phyloP scores from a whole-genome alignment of 306 rosid genomes.

The Cicer arietinum region DNA sequence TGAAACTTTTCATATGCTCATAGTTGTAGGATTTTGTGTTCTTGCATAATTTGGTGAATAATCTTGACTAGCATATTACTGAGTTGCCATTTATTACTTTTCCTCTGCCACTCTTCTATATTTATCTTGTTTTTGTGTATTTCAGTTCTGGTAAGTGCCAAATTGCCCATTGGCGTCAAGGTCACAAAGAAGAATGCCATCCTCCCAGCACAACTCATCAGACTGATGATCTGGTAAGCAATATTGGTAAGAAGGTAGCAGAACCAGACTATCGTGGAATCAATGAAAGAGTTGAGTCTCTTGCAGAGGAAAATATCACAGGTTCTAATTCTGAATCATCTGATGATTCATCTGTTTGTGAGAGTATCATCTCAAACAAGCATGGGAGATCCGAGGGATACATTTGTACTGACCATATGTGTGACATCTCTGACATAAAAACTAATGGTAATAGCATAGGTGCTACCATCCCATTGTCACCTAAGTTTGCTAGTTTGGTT shows the following conservation, averaged over 20 bases:
- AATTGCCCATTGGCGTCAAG: conserved; percentile 88
- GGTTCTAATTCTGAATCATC: conserved; percentile 57
- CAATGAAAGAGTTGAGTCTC: conserved; percentile 52
- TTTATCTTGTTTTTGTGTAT: conserved; percentile 37
- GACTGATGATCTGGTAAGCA: conserved; percentile 38
- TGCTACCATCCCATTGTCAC: conserved; percentile 58
- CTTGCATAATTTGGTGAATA: conserved; percentile 16
- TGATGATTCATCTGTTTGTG: conserved; percentile 75
- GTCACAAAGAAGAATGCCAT: conserved; percentile 79
- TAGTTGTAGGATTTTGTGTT: conserved; percentile 23
- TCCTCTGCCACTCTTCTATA: not conserved
- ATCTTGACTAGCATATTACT: not conserved
- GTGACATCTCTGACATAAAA: conserved; percentile 47
- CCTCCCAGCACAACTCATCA: conserved; percentile 51
- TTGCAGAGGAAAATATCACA: conserved; percentile 43
- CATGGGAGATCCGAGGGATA: conserved; percentile 62
- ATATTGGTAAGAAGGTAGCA: conserved; percentile 47
- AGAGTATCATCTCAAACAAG: conserved; percentile 59
- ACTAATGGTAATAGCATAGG: conserved; percentile 43
- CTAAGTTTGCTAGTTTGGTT: conserved; percentile 77
- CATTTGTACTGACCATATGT: conserved; percentile 46
- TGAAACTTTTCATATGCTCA: conserved; percentile 18
- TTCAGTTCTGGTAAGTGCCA: conserved; percentile 90
- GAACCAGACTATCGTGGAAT: conserved; percentile 47
- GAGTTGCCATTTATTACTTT: not conserved